These are phyloP conservation scores for Pueraria montana DNA, from an alignment of 306 rosid species.

Conservation along the genomic window DNA sequence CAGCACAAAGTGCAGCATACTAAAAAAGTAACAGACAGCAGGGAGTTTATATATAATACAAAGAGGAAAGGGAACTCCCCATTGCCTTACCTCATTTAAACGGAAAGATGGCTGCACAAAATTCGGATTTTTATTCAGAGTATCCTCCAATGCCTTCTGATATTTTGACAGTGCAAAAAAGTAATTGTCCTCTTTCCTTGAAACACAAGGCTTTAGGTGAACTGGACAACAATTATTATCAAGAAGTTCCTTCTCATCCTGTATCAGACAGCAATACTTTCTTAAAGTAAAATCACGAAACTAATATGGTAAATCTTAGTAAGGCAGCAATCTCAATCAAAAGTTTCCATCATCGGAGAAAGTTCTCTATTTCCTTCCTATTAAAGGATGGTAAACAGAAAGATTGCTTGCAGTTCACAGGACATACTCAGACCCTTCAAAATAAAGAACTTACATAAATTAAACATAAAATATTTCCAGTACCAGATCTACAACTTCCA, in stretches of 20 bases:
- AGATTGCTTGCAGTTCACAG: not conserved
- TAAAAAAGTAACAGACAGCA: not conserved
- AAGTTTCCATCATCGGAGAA: slow-evolving; percentile 27
- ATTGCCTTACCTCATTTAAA: slow-evolving; percentile 78
- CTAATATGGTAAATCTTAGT: slow-evolving; percentile 19
- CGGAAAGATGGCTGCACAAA: slow-evolving; percentile 92
- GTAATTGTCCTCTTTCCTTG: slow-evolving; percentile 92
- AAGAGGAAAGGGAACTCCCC: slow-evolving; percentile 25
- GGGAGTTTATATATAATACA: not conserved
- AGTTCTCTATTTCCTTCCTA: not conserved
- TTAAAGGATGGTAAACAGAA: slow-evolving; percentile 4
- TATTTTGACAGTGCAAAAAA: slow-evolving; percentile 91
- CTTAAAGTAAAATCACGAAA: slow-evolving; percentile 34
- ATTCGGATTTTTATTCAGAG: slow-evolving; percentile 68
- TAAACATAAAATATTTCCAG: not conserved
- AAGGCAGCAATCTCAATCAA: slow-evolving; percentile 36
- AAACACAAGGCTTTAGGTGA: slow-evolving; percentile 92
- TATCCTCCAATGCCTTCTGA: slow-evolving; percentile 80
- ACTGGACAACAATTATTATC: slow-evolving; percentile 84
- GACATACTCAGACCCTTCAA: slow-evolving; percentile 17
- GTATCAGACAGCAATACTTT: slow-evolving; percentile 44
- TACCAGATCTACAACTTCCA: slow-evolving; percentile 28
- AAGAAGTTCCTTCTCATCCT: slow-evolving; percentile 95
- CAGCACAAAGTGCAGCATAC: slow-evolving; percentile 30
- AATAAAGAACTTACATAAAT: slow-evolving; percentile 25